phyloP scores from a whole-genome alignment of 164 flowering plant species.

The Nymphaea thermarum region DNA sequence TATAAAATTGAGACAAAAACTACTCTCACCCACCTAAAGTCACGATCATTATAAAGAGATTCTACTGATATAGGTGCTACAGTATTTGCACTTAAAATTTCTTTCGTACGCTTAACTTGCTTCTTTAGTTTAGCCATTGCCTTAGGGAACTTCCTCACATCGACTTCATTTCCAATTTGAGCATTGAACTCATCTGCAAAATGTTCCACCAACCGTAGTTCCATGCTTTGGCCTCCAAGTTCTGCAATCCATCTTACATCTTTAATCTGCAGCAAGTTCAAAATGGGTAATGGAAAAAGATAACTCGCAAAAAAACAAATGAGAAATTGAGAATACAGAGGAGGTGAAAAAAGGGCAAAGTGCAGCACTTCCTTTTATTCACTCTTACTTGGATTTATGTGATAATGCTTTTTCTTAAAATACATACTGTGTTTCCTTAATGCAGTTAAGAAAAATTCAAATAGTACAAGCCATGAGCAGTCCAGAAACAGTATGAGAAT shows the following conservation, averaged over 20 bases:
- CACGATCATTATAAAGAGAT: slow-evolving; percentile 86
- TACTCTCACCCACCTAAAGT: slow-evolving; percentile 4
- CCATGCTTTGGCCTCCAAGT: slow-evolving; percentile 95
- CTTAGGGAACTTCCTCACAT: slow-evolving; percentile 77
- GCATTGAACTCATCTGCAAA: slow-evolving; percentile 93
- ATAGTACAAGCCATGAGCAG: no score
- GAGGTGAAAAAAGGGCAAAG: background rate
- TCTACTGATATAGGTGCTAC: slow-evolving; percentile 92
- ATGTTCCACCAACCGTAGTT: slow-evolving; percentile 74
- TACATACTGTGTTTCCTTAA: no score
- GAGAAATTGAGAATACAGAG: background rate
- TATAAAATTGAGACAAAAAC: background rate
- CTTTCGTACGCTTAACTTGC: slow-evolving; percentile 97
- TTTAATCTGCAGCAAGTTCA: slow-evolving; percentile 48
- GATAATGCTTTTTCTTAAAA: no score
- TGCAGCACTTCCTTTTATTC: no score
- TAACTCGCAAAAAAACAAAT: background rate
- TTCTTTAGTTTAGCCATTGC: slow-evolving; percentile 99
- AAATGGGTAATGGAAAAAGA: background rate
- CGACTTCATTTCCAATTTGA: slow-evolving; percentile 78
- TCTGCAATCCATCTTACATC: slow-evolving; percentile 93
- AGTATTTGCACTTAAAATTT: slow-evolving; percentile 94
- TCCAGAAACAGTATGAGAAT: no score
- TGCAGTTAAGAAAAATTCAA: no score
- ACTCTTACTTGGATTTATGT: no score